phyloP scores from a whole-genome alignment of 129 eudicot genomes.

The Lactuca saligna region DNA sequence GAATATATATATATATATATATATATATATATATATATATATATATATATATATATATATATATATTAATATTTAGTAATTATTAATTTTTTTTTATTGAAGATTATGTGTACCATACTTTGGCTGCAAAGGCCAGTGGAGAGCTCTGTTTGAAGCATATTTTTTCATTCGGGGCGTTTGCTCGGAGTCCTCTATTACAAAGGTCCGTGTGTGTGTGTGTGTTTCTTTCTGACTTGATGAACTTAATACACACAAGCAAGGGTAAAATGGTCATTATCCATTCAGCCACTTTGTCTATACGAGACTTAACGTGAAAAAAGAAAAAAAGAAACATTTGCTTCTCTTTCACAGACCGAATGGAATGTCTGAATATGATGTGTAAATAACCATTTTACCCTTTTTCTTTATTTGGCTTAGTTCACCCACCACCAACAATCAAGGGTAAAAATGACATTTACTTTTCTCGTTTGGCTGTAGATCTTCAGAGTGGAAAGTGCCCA shows the following conservation, averaged over 20 bases:
- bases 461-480: constrained; percentile 52
- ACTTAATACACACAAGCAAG: too few species aligned
- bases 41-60: too few species aligned
- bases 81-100: constrained; percentile 17
- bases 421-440: background rate
- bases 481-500: constrained; percentile 91
- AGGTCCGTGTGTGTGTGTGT: constrained; percentile 32
- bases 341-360: too few species aligned
- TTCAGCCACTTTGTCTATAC: too few species aligned
- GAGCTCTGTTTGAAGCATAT: constrained; percentile 88
- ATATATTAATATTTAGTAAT: constrained; percentile 7
- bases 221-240: background rate
- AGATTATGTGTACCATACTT: constrained; percentile 90
- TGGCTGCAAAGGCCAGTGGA: constrained; percentile 96
- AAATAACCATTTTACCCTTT: background rate
- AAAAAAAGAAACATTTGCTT: too few species aligned
- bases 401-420: too few species aligned
- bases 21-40: too few species aligned
- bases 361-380: too few species aligned
- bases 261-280: too few species aligned
- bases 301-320: too few species aligned
- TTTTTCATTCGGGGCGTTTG: constrained; percentile 94
- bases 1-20: too few species aligned
- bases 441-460: background rate
- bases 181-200: constrained; percentile 71